Base-by-base conservation (phyloP, 225 moss, liverwort and hornwort species). In the Thuidium tamariscinum region DNA sequence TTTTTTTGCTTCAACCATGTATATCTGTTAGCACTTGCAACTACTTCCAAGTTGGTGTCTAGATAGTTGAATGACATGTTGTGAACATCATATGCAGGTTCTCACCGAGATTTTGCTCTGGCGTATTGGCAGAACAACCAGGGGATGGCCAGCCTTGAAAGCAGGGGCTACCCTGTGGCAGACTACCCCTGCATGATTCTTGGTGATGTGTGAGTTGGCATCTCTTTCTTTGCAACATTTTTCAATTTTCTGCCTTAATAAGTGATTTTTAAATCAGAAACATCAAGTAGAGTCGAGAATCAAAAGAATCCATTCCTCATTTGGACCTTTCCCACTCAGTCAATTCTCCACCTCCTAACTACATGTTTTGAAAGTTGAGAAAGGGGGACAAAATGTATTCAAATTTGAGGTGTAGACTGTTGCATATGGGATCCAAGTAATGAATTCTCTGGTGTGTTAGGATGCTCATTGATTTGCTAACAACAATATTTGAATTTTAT, bases 61-160 rank as follows among this genome's bases (percentile, higher is more conserved):
- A 20, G 36, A 48, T 36, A 36, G 61, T 61, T 63, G 66, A 42
- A 49, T 82, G 65, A 63, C 76, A 49, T 74, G 61, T 48, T 56
- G 60, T 83, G 49, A 51, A 65, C 63, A 41, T 60, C 25, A 54
- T 85, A 1, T 89, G 89, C 90, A 94, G 94, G 94, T 36, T 94
- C 94, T 61, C 94, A 94, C 66, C 88, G 93, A 88, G 94, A 94
- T 70, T 94, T 94, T 84, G 86, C 94, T 12, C 88, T 94, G 16
- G 82, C 94, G 30, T 94, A 94, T 79, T 93, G 94, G 94, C 93
- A 94, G 82, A 92, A 88, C 91, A 94, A 94, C 69, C 87, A 93
- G 72, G 93, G 93, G 80, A 93, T 94, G 94, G 64, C 81, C 36
- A 87, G 86, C 27, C 91, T 94, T 34, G 86, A 93, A 82, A 93